These are phyloP conservation scores for Bryoerythrophyllum caledonicum DNA, from an alignment of 225 moss, liverwort and hornwort genomes.

Conservation along the genomic window DNA sequence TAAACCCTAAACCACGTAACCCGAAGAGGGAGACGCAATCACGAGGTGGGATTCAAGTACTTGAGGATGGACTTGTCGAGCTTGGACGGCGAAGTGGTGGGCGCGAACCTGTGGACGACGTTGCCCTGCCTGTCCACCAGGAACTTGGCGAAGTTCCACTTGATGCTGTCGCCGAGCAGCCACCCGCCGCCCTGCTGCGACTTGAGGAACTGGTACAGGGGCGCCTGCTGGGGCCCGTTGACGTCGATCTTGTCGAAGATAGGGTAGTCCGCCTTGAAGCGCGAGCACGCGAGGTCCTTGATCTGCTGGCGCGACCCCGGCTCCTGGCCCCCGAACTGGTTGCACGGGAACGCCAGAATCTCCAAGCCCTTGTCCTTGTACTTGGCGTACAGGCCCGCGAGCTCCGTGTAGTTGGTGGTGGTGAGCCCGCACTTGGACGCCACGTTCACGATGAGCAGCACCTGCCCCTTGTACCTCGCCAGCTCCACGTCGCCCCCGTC, in stretches of 20 bases:
- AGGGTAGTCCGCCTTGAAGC: slow-evolving; percentile 83
- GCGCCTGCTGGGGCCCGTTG: slow-evolving; percentile 70
- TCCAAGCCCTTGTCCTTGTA: slow-evolving; percentile 61
- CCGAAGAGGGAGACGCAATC: not conserved
- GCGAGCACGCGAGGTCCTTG: slow-evolving; percentile 78
- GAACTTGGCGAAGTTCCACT: slow-evolving; percentile 95
- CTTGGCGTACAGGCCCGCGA: slow-evolving; percentile 51
- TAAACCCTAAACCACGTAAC: too few relatives aligned
- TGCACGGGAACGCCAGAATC: slow-evolving; percentile 85
- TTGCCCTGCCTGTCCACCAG: slow-evolving; percentile 74
- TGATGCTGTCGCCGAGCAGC: slow-evolving; percentile 72
- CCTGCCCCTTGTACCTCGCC: slow-evolving; percentile 71
- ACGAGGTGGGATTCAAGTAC: slow-evolving; percentile 15
- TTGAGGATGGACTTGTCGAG: slow-evolving; percentile 43
- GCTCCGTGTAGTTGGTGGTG: slow-evolving; percentile 67
- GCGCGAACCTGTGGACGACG: slow-evolving; percentile 78
- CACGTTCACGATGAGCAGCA: slow-evolving; percentile 85
- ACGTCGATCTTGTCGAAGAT: slow-evolving; percentile 87
- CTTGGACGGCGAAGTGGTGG: slow-evolving; percentile 74
- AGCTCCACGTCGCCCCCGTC: slow-evolving; percentile 59
- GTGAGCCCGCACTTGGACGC: slow-evolving; percentile 83
- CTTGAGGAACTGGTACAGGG: slow-evolving; percentile 75
- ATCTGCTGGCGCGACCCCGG: slow-evolving; percentile 81
- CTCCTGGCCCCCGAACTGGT: slow-evolving; percentile 84
- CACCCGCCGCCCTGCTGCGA: slow-evolving; percentile 73